Conservation (phyloP, 345 rosid genomes). For the Populus nigra region DNA sequence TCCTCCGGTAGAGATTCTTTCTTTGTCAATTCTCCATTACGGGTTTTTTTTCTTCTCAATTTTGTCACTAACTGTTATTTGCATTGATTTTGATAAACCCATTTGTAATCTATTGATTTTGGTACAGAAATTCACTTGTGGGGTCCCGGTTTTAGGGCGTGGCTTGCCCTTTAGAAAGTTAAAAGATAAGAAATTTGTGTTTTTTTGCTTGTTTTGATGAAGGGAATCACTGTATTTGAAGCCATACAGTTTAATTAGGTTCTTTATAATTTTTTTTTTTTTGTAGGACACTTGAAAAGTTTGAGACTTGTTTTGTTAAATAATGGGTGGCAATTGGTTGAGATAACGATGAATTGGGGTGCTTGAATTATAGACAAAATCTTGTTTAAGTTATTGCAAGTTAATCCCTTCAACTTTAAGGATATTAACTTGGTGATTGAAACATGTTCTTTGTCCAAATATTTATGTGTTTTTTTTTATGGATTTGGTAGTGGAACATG, state of each 20-base stretch:
- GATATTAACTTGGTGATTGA: not conserved
- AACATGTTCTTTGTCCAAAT: not conserved
- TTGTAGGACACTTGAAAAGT: not conserved
- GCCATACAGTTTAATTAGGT: not conserved
- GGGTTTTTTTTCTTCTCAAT: not conserved
- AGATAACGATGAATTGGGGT: not conserved
- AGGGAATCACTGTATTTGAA: not conserved
- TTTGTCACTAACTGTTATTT: not conserved
- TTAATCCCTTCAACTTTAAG: not conserved
- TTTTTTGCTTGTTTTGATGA: not conserved
- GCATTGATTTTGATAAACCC: not conserved
- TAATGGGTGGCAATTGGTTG: not conserved
- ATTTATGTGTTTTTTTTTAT: not conserved
- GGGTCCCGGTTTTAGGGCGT: not conserved
- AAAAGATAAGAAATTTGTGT: not conserved
- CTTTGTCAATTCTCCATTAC: not conserved
- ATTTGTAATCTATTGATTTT: not conserved
- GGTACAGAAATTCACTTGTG: not conserved
- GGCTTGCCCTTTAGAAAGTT: not conserved
- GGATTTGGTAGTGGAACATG: not conserved
- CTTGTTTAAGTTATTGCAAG: not conserved
- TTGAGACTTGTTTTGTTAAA: not conserved
- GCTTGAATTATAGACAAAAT: not conserved
- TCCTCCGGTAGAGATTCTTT: constrained; percentile 36
- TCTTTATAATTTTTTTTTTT: not conserved